These are phyloP conservation scores for Calonectria naviculata DNA, from an alignment of 2,329 filamentous ascomycete species.

Conservation along the genomic window DNA sequence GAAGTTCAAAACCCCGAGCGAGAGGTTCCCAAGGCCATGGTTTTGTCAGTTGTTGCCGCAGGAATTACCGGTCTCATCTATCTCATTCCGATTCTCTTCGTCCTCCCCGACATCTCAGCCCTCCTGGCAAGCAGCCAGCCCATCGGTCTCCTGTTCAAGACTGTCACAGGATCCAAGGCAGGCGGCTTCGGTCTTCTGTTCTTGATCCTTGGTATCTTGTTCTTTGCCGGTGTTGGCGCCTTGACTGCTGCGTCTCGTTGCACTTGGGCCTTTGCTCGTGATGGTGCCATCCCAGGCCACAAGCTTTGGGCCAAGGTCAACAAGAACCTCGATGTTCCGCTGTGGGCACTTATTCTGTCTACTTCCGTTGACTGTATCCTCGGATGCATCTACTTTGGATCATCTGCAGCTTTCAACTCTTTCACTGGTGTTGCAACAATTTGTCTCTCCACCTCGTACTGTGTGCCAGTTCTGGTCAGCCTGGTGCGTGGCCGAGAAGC, in stretches of 20 bases:
- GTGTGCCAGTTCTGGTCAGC: conserved; percentile 78
- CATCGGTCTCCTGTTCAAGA: conserved; percentile 80
- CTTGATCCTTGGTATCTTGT: conserved; percentile 78
- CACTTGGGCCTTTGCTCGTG: conserved; percentile 80
- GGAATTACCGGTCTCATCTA: conserved; percentile 71
- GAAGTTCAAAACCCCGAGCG: conserved; percentile 69
- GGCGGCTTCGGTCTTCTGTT: conserved; percentile 82
- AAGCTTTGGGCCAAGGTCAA: conserved; percentile 74
- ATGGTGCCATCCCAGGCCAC: conserved; percentile 78
- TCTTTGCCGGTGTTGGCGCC: conserved; percentile 80
- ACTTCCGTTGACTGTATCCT: conserved; percentile 75
- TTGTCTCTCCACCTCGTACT: conserved; percentile 80
- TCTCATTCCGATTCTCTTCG: conserved; percentile 79
- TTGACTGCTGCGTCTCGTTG: conserved; percentile 79
- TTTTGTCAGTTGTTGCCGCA: conserved; percentile 72
- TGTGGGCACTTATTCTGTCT: conserved; percentile 76
- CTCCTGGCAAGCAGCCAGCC: conserved; percentile 79
- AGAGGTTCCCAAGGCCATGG: conserved; percentile 74
- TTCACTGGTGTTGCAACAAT: conserved; percentile 86
- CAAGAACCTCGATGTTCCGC: conserved; percentile 73
- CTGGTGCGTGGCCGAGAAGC: conserved; percentile 73
- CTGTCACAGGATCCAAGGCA: conserved; percentile 74
- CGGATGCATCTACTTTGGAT: conserved; percentile 83
- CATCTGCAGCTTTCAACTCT: conserved; percentile 78
- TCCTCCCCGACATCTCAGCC: conserved; percentile 72